These are phyloP conservation scores for Fusarium mangiferae DNA, from an alignment of 2,329 filamentous ascomycete genomes.

Conservation along the genomic window DNA sequence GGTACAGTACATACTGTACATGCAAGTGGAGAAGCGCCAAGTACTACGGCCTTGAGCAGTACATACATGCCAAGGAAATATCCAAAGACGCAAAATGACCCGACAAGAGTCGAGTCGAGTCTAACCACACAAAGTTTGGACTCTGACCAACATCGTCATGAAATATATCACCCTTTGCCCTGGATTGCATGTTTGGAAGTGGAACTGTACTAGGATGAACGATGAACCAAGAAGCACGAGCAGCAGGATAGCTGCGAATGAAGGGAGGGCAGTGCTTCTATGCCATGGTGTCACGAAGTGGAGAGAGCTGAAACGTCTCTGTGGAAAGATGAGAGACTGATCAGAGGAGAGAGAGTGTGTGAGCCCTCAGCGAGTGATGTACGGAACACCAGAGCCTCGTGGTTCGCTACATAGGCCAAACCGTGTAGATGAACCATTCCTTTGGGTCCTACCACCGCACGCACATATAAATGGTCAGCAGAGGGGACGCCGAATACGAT, in stretches of 20 bases:
- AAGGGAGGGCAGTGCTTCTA: slow-evolving; percentile 10
- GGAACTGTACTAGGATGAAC: slow-evolving; percentile 3
- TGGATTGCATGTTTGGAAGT: neutral
- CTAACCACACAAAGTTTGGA: neutral
- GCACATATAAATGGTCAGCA: neutral
- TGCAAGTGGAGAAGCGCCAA: slow-evolving; percentile 11
- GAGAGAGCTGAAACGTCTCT: slow-evolving; percentile 31
- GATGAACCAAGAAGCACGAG: slow-evolving; percentile 7
- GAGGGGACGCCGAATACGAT: slow-evolving; percentile 11
- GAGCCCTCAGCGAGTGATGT: neutral
- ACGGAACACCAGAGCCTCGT: slow-evolving; percentile 9
- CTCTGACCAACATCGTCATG: slow-evolving; percentile 2
- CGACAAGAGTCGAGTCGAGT: neutral
- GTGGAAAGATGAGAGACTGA: neutral
- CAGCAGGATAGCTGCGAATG: neutral
- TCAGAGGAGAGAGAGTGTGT: too few relatives aligned
- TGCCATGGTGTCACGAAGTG: slow-evolving; percentile 8
- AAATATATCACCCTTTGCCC: slow-evolving; percentile 9
- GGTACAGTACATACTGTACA: slow-evolving; percentile 18
- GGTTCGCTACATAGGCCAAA: neutral
- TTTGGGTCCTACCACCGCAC: slow-evolving; percentile 4
- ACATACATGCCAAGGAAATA: slow-evolving; percentile 4
- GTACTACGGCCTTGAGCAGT: neutral
- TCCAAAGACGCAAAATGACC: slow-evolving; percentile 15
- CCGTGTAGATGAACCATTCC: slow-evolving; percentile 15